phyloP scores from a whole-genome alignment of 2,329 filamentous ascomycete species.

The Botrytis medusae region DNA sequence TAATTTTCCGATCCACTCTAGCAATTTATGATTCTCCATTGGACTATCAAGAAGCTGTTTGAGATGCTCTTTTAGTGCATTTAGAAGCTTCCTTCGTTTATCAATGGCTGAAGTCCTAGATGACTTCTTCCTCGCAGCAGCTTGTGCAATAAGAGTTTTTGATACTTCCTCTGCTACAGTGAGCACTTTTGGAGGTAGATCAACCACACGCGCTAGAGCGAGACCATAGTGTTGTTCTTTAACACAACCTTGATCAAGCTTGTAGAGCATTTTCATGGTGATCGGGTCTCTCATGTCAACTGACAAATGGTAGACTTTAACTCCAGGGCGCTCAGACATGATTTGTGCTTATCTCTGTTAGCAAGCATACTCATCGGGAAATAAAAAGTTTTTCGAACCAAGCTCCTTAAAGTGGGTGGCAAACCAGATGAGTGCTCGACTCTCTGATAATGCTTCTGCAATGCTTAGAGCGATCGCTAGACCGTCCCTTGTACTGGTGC shows the following conservation, averaged over 20 bases:
- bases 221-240: slow-evolving; percentile 78
- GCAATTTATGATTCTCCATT: slow-evolving; percentile 64
- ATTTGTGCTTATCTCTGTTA: slow-evolving; percentile 57
- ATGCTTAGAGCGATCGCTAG: slow-evolving; percentile 87
- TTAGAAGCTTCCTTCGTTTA: slow-evolving; percentile 68
- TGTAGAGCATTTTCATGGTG: slow-evolving; percentile 86
- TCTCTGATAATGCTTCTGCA: slow-evolving; percentile 81
- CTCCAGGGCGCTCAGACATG: slow-evolving; percentile 71
- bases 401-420: slow-evolving; percentile 90
- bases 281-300: slow-evolving; percentile 60
- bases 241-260: slow-evolving; percentile 69
- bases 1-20: slow-evolving; percentile 62
- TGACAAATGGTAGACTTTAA: slow-evolving; percentile 78
- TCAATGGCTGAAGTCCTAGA: slow-evolving; percentile 59
- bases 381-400: slow-evolving; percentile 41
- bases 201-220: slow-evolving; percentile 72
- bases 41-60: slow-evolving; percentile 63
- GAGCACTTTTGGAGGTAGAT: slow-evolving; percentile 68
- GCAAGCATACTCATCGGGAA: neutral
- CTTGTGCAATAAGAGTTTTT: slow-evolving; percentile 56
- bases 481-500: slow-evolving; percentile 85
- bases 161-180: slow-evolving; percentile 67
- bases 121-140: slow-evolving; percentile 57
- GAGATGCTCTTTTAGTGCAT: slow-evolving; percentile 72
- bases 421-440: slow-evolving; percentile 81